Conservation (phyloP, 129 eudicot species). For the carrot (Daucus carota) region DNA sequence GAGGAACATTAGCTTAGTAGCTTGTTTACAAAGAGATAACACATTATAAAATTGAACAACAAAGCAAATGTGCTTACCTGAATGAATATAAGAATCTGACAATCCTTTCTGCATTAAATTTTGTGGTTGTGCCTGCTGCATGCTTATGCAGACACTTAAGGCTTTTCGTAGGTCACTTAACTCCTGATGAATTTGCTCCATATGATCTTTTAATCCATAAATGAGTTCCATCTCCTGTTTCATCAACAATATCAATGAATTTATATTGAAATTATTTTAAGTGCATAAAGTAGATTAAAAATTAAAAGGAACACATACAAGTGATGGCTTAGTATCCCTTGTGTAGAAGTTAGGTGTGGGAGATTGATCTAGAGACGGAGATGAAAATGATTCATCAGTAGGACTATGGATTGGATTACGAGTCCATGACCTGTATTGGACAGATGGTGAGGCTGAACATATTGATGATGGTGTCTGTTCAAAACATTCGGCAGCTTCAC, state of each 20-base stretch:
- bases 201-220: constrained; percentile 63
- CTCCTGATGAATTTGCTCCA: constrained; percentile 77
- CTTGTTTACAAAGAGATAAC: neutral
- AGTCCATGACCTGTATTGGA: constrained; percentile 28
- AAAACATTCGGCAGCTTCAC: constrained; percentile 22
- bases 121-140: constrained; percentile 67
- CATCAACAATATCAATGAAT: constrained; percentile 12
- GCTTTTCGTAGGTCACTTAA: constrained; percentile 55
- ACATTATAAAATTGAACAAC: neutral
- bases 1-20: constrained; percentile 7
- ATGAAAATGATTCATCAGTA: constrained; percentile 30
- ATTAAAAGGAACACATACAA: constrained; percentile 32
- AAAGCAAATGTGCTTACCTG: constrained; percentile 22
- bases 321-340: constrained; percentile 23
- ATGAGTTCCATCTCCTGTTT: constrained; percentile 70
- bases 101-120: constrained; percentile 39
- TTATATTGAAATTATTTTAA: neutral
- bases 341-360: constrained; percentile 17
- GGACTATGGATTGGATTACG: constrained; percentile 21
- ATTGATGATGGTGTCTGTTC: constrained; percentile 28
- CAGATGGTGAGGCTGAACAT: constrained; percentile 12
- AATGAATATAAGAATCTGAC: constrained; percentile 16
- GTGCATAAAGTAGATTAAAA: neutral
- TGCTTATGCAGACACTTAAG: constrained; percentile 57
- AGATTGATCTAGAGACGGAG: constrained; percentile 40